Evolutionary conservation across 2,329 filamentous ascomycete genomes (phyloP).

Genomic region (Keithomyces neogunnii): DNA sequence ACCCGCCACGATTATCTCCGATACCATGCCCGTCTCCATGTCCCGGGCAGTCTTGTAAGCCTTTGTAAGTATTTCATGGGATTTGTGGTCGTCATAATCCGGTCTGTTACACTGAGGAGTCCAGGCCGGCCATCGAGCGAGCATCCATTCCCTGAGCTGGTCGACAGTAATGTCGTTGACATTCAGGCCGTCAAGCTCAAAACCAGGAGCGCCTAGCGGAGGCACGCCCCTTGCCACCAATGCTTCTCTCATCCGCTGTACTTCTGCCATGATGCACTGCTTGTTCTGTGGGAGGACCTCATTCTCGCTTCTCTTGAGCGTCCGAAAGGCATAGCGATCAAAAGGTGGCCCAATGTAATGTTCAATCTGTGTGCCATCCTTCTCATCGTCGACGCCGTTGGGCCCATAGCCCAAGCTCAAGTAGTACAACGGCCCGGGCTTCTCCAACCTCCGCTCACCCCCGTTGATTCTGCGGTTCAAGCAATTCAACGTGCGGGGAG

Average conservation of each 20-base stretch:
- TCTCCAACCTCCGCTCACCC: conserved; percentile 8
- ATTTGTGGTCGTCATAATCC: not conserved
- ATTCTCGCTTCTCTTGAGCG: not conserved
- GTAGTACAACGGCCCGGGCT: conserved; percentile 25
- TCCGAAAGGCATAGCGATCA: conserved; percentile 8
- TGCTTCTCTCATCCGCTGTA: not conserved
- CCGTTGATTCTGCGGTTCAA: conserved; percentile 8
- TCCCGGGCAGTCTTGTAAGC: not conserved
- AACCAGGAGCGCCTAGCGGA: conserved; percentile 2
- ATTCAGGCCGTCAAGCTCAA: not conserved
- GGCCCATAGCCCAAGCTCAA: conserved; percentile 21
- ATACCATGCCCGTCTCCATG: too few species aligned
- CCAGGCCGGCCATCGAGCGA: not conserved
- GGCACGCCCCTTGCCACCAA: not conserved
- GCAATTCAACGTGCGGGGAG: not conserved
- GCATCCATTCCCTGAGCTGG: not conserved
- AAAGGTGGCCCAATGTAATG: conserved; percentile 17
- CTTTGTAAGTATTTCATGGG: not conserved
- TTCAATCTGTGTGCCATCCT: conserved; percentile 15
- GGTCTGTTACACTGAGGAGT: not conserved
- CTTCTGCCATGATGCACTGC: not conserved
- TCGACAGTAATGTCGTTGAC: conserved; percentile 1
- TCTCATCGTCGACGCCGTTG: conserved; percentile 17
- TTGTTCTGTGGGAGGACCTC: not conserved
- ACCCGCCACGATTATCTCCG: too few species aligned